Conservation (phyloP, 75 land plant genomes). For the Picea glauca region DNA sequence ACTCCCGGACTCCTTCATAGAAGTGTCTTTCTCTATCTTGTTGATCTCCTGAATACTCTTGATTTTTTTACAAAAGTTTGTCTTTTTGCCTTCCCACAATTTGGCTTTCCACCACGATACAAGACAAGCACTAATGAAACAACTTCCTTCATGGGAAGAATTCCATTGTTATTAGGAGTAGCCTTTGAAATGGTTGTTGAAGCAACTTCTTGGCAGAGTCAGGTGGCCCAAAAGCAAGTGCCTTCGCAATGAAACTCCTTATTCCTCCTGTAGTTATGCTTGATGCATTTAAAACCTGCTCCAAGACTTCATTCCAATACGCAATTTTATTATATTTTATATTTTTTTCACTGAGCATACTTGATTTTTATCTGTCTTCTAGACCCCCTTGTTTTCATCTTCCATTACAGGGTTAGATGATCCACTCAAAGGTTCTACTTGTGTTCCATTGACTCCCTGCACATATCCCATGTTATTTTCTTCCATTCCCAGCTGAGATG, state of each 20-base stretch:
- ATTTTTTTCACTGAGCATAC: neutral
- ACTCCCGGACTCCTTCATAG: neutral
- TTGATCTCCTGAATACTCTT: neutral
- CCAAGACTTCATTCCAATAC: slow-evolving; percentile 5
- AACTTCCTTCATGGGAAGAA: neutral
- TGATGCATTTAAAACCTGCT: neutral
- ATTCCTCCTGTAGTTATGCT: neutral
- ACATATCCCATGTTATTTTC: neutral
- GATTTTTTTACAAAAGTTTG: neutral
- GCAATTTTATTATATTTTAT: neutral
- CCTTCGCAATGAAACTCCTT: slow-evolving; percentile 6
- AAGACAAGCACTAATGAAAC: slow-evolving; percentile 1
- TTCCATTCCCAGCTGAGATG: too few species aligned
- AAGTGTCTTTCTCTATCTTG: slow-evolving; percentile 1
- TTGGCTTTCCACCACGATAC: neutral
- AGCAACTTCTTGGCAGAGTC: neutral
- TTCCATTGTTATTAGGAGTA: neutral
- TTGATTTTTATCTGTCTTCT: neutral
- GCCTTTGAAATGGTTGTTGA: slow-evolving; percentile 2
- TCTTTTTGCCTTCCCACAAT: neutral
- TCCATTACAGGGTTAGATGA: neutral
- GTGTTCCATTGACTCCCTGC: neutral
- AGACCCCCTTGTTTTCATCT: neutral
- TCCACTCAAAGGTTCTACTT: neutral
- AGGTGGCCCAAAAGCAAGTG: slow-evolving; percentile 1